These are phyloP conservation scores for Podochytrium sp. DNA, from an alignment of 192 early-diverging fungal species.

Conservation along the genomic window DNA sequence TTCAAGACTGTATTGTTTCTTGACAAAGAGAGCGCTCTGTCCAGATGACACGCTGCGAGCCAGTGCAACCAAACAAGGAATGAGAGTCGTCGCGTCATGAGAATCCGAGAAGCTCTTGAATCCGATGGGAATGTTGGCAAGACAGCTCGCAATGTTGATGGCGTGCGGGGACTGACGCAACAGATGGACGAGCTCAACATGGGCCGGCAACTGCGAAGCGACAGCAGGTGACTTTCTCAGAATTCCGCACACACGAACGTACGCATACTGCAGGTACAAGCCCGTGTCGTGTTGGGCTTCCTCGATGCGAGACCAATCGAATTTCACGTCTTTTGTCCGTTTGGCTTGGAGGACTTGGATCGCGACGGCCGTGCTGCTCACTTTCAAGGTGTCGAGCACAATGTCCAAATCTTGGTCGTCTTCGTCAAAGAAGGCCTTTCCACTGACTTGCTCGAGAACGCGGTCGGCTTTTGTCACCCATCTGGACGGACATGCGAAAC, in stretches of 20 bases:
- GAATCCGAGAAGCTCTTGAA: not conserved
- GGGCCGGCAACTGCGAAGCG: not conserved
- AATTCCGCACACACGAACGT: constrained; percentile 26
- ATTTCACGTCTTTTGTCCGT: constrained; percentile 11
- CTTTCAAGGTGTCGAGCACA: not conserved
- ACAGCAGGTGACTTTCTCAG: not conserved
- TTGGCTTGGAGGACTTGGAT: constrained; percentile 18
- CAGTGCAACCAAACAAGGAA: constrained; percentile 1
- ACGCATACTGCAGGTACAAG: constrained; percentile 25
- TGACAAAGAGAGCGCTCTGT: constrained; percentile 30
- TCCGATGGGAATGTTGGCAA: constrained; percentile 5
- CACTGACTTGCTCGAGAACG: not conserved
- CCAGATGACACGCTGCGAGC: not conserved
- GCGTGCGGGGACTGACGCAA: not conserved
- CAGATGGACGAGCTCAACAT: not conserved
- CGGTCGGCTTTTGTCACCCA: not conserved
- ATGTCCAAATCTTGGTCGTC: not conserved
- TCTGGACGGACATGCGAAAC: not conserved
- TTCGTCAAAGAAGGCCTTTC: not conserved
- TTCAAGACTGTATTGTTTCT: constrained; percentile 1
- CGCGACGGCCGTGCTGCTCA: constrained; percentile 3
- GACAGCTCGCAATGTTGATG: constrained; percentile 3
- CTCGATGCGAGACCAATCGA: constrained; percentile 20
- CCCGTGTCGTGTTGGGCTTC: constrained; percentile 7
- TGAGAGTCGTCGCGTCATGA: constrained; percentile 3